Base-by-base conservation (phyloP, 192 early-diverging fungal species). In the Coemansia sp. region DNA sequence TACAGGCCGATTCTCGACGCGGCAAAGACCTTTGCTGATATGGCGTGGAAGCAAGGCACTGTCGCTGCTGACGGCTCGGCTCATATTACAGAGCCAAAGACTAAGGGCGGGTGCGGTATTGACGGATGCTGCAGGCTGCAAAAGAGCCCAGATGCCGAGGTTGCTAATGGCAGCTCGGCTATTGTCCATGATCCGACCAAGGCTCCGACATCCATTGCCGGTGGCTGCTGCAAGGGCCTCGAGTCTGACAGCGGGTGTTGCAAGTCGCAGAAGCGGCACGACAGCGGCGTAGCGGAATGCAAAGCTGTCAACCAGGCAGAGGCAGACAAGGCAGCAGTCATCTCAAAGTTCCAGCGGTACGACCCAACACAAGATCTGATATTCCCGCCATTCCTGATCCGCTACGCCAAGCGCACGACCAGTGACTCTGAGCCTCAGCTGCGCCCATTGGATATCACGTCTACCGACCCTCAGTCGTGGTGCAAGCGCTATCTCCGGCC, bases 1-100 rank as follows among this genome's bases (percentile, higher is more conserved):
- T n/a, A n/a, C n/a, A n/a, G n/a, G n/a, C n/a, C n/a, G n/a, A n/a
- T 96, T 69, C 69, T 96, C 18, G 93, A 95, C 36, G 93, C 92
- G 18, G 93, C 92, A 53, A 93, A 92, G 76, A 90, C 89, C 20
- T 87, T 87, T 80, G 75, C 77, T 16, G 76, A 72, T 38, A 63
- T 74, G 55, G 78, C 83, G 47, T 85, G 78, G 83, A 84, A 79
- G 71, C 62, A 57, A 3, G 74, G 80, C 22, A n/a, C 75, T 6
- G 60, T 74, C 1, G 66, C 47, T 12, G 24, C 38, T 3, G 72
- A 72, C 11, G 80, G 80, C 7, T 40, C 64, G 33, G 73, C 63
- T 8, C 62, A 55, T 8, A 62, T 69, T 5, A 47, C 53, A 16
- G 29, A n/a, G 68, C 20, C 38, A 22, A 78, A 71, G 67, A 76